Base-by-base conservation (phyloP, 768 basidiomycete species). In the Mycena indigotica region DNA sequence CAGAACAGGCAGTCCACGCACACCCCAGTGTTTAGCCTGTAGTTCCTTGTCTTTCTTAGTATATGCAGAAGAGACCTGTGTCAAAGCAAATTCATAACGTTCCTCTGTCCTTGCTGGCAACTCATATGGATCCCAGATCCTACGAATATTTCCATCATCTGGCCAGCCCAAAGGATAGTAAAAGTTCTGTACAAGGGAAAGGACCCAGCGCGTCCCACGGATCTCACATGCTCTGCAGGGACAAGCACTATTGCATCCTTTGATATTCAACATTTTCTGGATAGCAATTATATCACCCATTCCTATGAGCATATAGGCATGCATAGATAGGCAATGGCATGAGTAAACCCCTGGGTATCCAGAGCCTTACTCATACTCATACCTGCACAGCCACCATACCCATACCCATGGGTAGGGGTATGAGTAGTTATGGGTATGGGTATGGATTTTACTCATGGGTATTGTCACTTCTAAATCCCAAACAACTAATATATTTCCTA, bases 1-100 rank as follows among this genome's bases (percentile, higher is more conserved):
- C 4, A 64, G 29, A n/a, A 55, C 30, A 28, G 64, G 62, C 19
- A 53, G 17, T 1, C 58, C 55, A 35, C 30, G 62, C 4, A 59
- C 28, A 2, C 57, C 57, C 16, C 45, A 29, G 21, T 48, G 21
- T 28, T 12, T 56, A n/a, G 44, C 29, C 35, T 38, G 35, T n/a
- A n/a, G 12, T 38, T 10, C 10, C 35, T 38, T 38, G 35, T 38
- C 35, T 38, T 38, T 38, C 35, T 38, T 38, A 10, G 35, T 38
- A 10, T 10, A 10, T n/a, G 35, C 35, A n/a, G 12, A n/a, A 10
- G 35, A 10, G n/a, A 38, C n/a, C 35, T 38, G 12, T 10, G 12
- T n/a, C 35, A 38, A n/a, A 10, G 35, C 35, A 38, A 38, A 38
- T n/a, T 38, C 35, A n/a, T 38, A 38, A n/a, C 35, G 35, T n/a